Evolutionary conservation across 106 monocot species (phyloP).

Genomic region (Ottelia alismoides): DNA sequence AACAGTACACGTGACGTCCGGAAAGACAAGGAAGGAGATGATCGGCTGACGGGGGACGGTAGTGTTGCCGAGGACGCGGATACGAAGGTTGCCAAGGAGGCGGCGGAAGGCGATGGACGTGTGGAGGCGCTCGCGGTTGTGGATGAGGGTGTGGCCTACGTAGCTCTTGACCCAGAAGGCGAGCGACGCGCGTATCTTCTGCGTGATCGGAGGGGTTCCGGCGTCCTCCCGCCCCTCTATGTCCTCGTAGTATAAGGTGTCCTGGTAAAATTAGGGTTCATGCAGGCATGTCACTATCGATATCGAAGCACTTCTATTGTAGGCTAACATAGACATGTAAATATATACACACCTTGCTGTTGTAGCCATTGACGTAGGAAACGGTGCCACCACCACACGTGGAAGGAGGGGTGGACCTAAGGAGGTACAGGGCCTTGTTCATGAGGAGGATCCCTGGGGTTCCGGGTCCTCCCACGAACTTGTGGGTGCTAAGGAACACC

Average conservation of each 20-base stretch:
- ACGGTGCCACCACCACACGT: conserved; percentile 53
- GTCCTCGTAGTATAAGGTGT: conserved; percentile 28
- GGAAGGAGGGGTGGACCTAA: conserved; percentile 24
- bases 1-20: no score
- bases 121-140: conserved; percentile 9
- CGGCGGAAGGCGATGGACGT: conserved; percentile 5
- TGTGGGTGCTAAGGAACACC: conserved; percentile 45
- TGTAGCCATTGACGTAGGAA: conserved; percentile 36
- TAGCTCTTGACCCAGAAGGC: conserved; percentile 36
- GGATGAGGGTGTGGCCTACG: conserved; percentile 16
- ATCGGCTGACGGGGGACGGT: conserved; percentile 18
- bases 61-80: conserved; percentile 10
- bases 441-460: conserved; percentile 44
- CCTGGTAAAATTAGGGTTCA: neutral
- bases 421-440: conserved; percentile 27
- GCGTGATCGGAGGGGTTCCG: conserved; percentile 40
- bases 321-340: no score
- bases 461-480: conserved; percentile 41
- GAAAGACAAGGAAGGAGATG: no score
- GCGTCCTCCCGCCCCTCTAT: conserved; percentile 42
- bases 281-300: neutral
- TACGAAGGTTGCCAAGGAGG: conserved; percentile 10
- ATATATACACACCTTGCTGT: conserved; percentile 16
- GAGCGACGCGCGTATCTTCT: conserved; percentile 24
- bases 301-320: neutral